Conservation (phyloP, 1,139 yeast genomes). For the Entelexis paramagnoliae region DNA sequence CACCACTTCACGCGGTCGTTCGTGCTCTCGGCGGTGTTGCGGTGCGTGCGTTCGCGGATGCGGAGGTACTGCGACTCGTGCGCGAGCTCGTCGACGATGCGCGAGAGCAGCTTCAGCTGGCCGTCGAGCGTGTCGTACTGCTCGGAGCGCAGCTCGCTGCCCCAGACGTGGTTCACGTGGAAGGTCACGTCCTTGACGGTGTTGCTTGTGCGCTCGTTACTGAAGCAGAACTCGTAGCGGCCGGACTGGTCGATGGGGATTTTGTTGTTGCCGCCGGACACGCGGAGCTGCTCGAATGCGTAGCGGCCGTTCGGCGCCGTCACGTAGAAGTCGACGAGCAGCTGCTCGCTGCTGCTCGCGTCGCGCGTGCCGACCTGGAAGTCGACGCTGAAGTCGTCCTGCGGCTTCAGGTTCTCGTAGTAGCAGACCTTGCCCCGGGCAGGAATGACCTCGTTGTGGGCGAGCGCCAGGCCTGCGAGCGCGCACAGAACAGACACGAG, state of each 20-base stretch:
- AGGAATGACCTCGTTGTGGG: conserved; percentile 78
- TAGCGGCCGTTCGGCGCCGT: conserved; percentile 38
- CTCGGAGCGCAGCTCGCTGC: conserved; percentile 76
- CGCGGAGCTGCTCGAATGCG: conserved; percentile 42
- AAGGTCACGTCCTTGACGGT: conserved; percentile 86
- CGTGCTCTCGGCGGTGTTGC: conserved; percentile 97
- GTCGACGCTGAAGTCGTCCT: conserved; percentile 79
- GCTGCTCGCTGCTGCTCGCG: conserved; percentile 65
- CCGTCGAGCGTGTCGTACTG: conserved; percentile 74
- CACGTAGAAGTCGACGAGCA: conserved; percentile 61
- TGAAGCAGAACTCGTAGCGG: conserved; percentile 79
- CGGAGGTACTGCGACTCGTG: conserved; percentile 84
- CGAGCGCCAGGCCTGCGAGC: conserved; percentile 28
- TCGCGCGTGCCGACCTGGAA: conserved; percentile 94
- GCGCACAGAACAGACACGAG: conserved; percentile 10
- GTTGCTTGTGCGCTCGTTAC: conserved; percentile 65
- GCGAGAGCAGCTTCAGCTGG: conserved; percentile 67
- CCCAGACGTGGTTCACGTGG: conserved; percentile 88
- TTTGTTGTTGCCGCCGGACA: conserved; percentile 73
- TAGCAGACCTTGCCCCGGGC: conserved; percentile 83
- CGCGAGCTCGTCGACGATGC: conserved; percentile 73
- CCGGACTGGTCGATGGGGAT: conserved; percentile 59
- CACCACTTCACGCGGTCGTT: conserved; percentile 97
- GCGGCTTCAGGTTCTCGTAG: conserved; percentile 66
- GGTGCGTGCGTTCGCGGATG: conserved; percentile 92